phyloP scores from a whole-genome alignment of 1,284 basidiomycete species.

The Cerrena zonata region DNA sequence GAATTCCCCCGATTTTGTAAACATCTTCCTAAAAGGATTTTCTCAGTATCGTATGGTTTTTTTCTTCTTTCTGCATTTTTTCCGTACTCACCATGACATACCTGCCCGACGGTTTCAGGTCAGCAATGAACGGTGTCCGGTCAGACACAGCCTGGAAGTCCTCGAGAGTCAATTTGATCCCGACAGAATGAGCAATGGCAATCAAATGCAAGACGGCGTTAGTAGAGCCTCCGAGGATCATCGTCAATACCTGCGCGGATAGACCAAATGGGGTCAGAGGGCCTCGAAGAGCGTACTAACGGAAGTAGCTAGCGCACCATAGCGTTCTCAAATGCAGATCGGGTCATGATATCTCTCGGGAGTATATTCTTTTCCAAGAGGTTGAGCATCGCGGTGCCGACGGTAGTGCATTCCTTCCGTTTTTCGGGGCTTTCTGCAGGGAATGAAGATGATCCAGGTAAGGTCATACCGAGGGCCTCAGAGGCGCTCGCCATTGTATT shows the following conservation, averaged over 20 bases:
- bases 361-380: constrained; percentile 89
- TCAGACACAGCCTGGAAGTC: constrained; percentile 86
- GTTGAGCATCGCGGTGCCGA: constrained; percentile 78
- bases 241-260: constrained; percentile 68
- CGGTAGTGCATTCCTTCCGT: constrained; percentile 72
- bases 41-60: background rate
- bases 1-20: constrained; percentile 83
- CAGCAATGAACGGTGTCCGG: constrained; percentile 80
- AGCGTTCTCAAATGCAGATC: constrained; percentile 91
- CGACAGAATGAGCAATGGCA: constrained; percentile 84
- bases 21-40: constrained; percentile 56
- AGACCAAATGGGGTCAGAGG: constrained; percentile 9
- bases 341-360: constrained; percentile 94
- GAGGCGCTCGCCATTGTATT: constrained; percentile 94
- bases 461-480: constrained; percentile 90
- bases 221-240: constrained; percentile 91
- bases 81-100: constrained; percentile 59
- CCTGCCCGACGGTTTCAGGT: constrained; percentile 86
- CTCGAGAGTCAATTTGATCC: constrained; percentile 75
- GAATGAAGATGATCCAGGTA: constrained; percentile 93
- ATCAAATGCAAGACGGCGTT: constrained; percentile 90
- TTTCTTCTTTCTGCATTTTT: background rate
- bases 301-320: constrained; percentile 51
- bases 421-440: constrained; percentile 90
- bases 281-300: constrained; percentile 3